Conservation (phyloP, 2,329 filamentous ascomycete genomes). For the Hypoxylon sp. region DNA sequence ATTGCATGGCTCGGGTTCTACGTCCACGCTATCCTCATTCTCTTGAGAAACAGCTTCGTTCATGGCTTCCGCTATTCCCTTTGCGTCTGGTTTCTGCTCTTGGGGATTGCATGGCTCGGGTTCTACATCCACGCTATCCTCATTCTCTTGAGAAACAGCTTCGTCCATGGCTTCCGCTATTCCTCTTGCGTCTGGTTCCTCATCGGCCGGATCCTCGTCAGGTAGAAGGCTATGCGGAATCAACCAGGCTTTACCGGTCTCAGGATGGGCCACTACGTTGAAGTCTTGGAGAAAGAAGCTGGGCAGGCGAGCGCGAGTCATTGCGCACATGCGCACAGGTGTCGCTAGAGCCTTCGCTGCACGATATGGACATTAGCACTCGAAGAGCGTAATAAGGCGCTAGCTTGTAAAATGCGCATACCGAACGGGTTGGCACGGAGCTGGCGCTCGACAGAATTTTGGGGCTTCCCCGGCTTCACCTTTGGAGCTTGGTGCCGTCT, state of each 20-base stretch:
- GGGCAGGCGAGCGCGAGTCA: constrained; percentile 65
- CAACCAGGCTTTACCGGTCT: constrained; percentile 66
- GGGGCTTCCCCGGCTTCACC: constrained; percentile 50
- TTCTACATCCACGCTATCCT: constrained; percentile 5
- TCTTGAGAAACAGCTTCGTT: constrained; percentile 5
- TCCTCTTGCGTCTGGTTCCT: constrained; percentile 1
- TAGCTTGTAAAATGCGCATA: constrained; percentile 51
- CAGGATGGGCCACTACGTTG: constrained; percentile 66
- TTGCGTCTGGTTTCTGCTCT: constrained; percentile 3
- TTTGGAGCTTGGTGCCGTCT: constrained; percentile 58
- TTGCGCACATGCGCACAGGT: constrained; percentile 67
- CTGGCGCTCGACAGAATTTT: constrained; percentile 66
- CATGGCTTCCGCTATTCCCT: constrained; percentile 41
- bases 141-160: background rate
- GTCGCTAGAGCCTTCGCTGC: constrained; percentile 72
- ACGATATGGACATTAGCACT: background rate
- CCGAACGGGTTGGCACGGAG: constrained; percentile 74
- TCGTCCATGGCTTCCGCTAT: constrained; percentile 42
- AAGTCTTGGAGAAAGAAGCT: constrained; percentile 74
- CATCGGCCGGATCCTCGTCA: constrained; percentile 25
- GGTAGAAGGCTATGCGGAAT: constrained; percentile 61
- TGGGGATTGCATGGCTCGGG: constrained; percentile 4
- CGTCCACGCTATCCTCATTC: background rate
- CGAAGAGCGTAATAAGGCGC: background rate
- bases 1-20: constrained; percentile 12